phyloP scores from a whole-genome alignment of 2,329 filamentous ascomycete species.

The Colletotrichum tabaci region DNA sequence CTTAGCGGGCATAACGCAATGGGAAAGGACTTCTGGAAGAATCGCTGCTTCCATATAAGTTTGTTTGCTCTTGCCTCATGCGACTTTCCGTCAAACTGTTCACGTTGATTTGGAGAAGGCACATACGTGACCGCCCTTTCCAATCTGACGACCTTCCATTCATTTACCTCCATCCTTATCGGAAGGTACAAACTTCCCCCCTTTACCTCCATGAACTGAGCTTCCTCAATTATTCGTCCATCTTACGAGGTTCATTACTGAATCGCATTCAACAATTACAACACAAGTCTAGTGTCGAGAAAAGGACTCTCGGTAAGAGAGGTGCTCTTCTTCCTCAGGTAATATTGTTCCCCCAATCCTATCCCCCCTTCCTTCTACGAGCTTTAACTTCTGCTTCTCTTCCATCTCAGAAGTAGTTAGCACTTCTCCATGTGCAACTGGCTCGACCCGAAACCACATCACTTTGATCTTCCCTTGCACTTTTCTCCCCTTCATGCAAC shows the following conservation, averaged over 20 bases:
- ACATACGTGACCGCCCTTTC: neutral
- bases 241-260: neutral
- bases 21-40: neutral
- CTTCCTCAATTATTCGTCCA: neutral
- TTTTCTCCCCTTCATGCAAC: too few relatives aligned
- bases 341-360: neutral
- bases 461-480: neutral
- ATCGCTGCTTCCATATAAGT: neutral
- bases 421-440: neutral
- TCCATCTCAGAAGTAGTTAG: neutral
- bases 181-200: neutral
- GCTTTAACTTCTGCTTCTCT: neutral
- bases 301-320: neutral
- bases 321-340: neutral
- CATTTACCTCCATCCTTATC: neutral
- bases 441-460: neutral
- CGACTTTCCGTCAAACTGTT: slow-evolving; percentile 9
- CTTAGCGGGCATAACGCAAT: too few relatives aligned
- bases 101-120: neutral
- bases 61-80: slow-evolving; percentile 20
- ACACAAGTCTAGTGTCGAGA: too few relatives aligned
- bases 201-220: neutral
- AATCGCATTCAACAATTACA: neutral
- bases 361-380: neutral
- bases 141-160: neutral